Evolutionary conservation across 2,329 filamentous ascomycete species (phyloP).

Genomic region (Cladosporium sp.): DNA sequence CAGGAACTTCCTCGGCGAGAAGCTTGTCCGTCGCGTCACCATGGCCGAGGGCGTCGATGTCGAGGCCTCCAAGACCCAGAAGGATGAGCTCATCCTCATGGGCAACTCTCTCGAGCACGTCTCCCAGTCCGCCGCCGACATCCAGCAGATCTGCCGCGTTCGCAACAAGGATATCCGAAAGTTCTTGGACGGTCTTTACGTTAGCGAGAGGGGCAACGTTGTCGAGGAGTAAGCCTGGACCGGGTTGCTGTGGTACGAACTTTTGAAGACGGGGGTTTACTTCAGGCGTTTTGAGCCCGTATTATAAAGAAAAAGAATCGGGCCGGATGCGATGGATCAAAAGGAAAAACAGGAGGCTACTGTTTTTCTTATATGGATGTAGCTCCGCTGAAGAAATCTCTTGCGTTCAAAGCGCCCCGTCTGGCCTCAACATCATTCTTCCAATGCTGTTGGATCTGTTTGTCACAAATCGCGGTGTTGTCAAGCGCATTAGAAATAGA

Average conservation of each 20-base stretch:
- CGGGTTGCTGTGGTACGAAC: conserved; percentile 11
- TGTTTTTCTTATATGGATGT: conserved; percentile 12
- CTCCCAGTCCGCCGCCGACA: conserved; percentile 97
- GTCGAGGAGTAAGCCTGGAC: conserved; percentile 32
- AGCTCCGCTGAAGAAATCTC: conserved; percentile 14
- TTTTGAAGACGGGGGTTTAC: conserved; percentile 12
- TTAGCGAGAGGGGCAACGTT: conserved; percentile 98
- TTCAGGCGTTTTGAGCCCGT: conserved; percentile 14
- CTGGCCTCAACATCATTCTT: conserved; percentile 4
- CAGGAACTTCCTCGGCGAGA: conserved; percentile 98
- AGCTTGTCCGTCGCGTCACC: conserved; percentile 88
- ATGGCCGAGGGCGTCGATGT: conserved; percentile 91
- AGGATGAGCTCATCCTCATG: conserved; percentile 91
- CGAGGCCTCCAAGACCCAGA: conserved; percentile 83
- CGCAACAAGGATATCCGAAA: conserved; percentile 99
- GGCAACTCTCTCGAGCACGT: conserved; percentile 98
- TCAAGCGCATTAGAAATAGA: neutral
- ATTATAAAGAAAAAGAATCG: conserved; percentile 10
- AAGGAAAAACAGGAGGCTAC: conserved; percentile 13
- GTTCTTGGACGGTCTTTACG: conserved; percentile 99
- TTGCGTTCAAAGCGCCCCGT: conserved; percentile 14
- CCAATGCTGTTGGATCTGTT: conserved; percentile 1
- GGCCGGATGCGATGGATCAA: conserved; percentile 13
- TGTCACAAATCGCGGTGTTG: neutral
- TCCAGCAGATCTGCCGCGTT: conserved; percentile 99